phyloP scores from a whole-genome alignment of 495 filamentous ascomycete genomes.

The Penicillium samsonianum region DNA sequence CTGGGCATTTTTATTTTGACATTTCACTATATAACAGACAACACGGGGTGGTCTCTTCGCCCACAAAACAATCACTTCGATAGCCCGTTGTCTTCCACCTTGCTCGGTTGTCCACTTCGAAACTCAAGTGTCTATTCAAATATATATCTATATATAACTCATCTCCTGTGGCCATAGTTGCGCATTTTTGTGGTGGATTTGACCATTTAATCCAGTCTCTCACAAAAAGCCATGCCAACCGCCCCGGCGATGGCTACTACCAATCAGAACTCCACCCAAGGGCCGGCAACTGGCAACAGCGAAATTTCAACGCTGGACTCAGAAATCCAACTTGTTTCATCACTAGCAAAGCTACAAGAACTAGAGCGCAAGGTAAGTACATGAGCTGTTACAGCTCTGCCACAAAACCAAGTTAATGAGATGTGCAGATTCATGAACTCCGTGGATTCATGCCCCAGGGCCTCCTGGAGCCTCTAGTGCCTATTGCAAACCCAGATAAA shows the following conservation, averaged over 20 bases:
- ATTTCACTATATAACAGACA: not conserved
- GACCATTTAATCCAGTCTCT: not conserved
- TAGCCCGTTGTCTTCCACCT: not conserved
- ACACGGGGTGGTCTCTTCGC: not conserved
- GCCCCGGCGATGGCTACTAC: conserved; percentile 3
- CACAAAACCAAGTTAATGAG: conserved; percentile 9
- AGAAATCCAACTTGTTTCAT: conserved; percentile 45
- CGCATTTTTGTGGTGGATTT: not conserved
- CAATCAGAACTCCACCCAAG: conserved; percentile 7
- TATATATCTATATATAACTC: not conserved
- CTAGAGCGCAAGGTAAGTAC: conserved; percentile 39
- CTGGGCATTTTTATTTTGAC: not conserved
- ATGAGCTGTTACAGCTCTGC: not conserved
- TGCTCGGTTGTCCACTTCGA: not conserved
- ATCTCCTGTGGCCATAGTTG: not conserved
- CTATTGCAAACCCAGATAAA: conserved; percentile 32
- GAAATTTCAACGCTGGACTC: conserved; percentile 23
- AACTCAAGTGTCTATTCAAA: not conserved
- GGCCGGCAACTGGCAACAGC: not conserved
- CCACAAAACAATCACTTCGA: not conserved
- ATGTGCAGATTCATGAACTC: conserved; percentile 42
- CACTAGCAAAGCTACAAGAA: conserved; percentile 47
- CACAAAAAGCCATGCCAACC: conserved; percentile 4
- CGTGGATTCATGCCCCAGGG: conserved; percentile 44
- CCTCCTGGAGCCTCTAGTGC: conserved; percentile 37